Evolutionary conservation across 2,329 filamentous ascomycete genomes (phyloP).

Genomic region (Fonsecaea pedrosoi): DNA sequence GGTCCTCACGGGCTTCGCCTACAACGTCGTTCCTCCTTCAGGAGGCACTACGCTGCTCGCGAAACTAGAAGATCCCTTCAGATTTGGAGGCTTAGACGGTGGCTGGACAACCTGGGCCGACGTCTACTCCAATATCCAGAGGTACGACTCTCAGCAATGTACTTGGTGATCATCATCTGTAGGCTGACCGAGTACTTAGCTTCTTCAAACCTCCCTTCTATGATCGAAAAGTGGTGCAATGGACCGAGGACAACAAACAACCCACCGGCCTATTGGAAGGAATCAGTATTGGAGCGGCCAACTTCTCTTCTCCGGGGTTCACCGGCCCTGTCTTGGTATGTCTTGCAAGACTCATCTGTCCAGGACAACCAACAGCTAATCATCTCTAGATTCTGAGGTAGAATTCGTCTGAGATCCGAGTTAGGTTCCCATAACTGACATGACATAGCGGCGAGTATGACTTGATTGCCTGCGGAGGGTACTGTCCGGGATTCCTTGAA

Average conservation of each 20-base stretch:
- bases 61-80: conserved; percentile 13
- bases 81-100: conserved; percentile 7
- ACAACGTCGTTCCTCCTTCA: conserved; percentile 1
- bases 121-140: conserved; percentile 12
- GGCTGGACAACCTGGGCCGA: conserved; percentile 7
- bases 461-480: conserved; percentile 27
- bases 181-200: conserved; percentile 7
- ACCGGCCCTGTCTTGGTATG: conserved; percentile 30
- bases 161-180: neutral
- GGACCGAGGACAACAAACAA: conserved; percentile 14
- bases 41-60: conserved; percentile 11
- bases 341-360: neutral
- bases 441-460: conserved; percentile 23
- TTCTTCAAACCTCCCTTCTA: conserved; percentile 22
- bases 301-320: conserved; percentile 20
- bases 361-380: neutral
- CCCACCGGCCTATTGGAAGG: conserved; percentile 9
- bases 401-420: neutral
- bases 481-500: conserved; percentile 26
- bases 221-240: conserved; percentile 17
- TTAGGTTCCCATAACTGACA: neutral
- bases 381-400: neutral
- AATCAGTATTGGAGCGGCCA: conserved; percentile 1
- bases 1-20: conserved; percentile 19
- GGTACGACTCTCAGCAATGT: conserved; percentile 5